Evolutionary conservation across 1,284 basidiomycete species (phyloP), one percentile per base, ranked within the genome.

Genomic region (Fomitopsis schrenkii): DNA sequence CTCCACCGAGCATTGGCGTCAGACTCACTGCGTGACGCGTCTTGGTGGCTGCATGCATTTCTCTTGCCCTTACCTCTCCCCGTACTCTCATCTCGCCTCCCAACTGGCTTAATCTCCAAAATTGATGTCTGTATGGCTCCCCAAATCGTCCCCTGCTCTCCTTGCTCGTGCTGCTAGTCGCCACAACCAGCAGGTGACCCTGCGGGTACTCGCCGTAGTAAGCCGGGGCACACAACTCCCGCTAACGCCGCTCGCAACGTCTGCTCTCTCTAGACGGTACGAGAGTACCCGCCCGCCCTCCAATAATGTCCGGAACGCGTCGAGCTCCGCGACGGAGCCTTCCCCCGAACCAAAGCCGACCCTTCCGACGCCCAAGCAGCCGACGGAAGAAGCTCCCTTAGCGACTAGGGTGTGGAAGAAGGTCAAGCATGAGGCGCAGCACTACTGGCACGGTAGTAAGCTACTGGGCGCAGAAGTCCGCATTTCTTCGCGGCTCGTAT

Each of bases 381-480:
- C 71, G 30, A 60, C 72, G 19, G 79, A 84, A 63, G 79, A 84
- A 63, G 77, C 77, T 1, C 86, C 90, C 5, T 72, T 90, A 6
- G 63, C 78, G 48, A 81, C 81, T 3, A 80, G 91, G 35, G 81
- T 82, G 15, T 98, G 97, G 97, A 91, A 90, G 67, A 93, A 88
- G 70, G 88, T 98, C 67, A 99, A 98, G 79, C 93, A 98, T 70
- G 97, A 98, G 76, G 95, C 90, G 0, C 84, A 87, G 62, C 97
- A 99, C 74, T 99, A 99, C 75, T 99, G 97, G 96, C 90, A 95
- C 68, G 97, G 97, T 15, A 87, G 94, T 7, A 98, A 98, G 74
- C 85, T 99, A 9, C 83, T 99, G 41, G 95, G 93, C 9, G 95
- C 95, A 55, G 97, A 99, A 77, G 93, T 98, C 64, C 85, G 90